Conservation (phyloP, 78 protist genomes). For the Planoprotostelium fungivorum region DNA sequence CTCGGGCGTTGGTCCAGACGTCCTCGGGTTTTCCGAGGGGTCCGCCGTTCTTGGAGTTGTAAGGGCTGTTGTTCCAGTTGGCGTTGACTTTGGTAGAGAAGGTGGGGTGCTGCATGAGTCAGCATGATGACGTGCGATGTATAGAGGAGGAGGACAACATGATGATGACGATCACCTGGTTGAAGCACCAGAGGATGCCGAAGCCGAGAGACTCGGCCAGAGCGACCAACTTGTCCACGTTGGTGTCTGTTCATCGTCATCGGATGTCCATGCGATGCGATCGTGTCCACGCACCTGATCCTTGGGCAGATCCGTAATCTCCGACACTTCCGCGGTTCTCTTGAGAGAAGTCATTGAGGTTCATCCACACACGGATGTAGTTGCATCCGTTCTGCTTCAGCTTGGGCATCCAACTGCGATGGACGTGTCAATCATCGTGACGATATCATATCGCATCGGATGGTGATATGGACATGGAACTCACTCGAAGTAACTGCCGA, state of each 20-base stretch:
- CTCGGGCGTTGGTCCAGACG: background rate
- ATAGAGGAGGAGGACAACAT: no score
- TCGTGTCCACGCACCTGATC: background rate
- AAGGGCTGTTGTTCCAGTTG: background rate
- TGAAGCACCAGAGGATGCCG: background rate
- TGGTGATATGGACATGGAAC: background rate
- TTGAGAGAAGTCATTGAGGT: background rate
- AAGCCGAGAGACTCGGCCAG: background rate
- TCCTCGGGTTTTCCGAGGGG: background rate
- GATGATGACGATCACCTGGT: no score
- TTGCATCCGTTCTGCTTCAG: background rate
- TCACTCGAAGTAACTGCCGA: background rate
- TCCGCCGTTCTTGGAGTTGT: background rate
- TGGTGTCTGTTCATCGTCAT: background rate
- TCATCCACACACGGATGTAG: background rate
- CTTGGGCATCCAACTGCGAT: background rate
- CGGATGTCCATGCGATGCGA: background rate
- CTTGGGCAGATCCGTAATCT: background rate
- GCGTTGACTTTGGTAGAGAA: background rate
- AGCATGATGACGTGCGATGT: no score
- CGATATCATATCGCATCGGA: background rate
- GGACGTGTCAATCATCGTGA: no score
- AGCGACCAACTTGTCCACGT: background rate
- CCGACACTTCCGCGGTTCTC: background rate
- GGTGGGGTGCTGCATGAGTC: background rate